phyloP scores from a whole-genome alignment of 805 yeast genomes.

The Suhomyces sp. region DNA sequence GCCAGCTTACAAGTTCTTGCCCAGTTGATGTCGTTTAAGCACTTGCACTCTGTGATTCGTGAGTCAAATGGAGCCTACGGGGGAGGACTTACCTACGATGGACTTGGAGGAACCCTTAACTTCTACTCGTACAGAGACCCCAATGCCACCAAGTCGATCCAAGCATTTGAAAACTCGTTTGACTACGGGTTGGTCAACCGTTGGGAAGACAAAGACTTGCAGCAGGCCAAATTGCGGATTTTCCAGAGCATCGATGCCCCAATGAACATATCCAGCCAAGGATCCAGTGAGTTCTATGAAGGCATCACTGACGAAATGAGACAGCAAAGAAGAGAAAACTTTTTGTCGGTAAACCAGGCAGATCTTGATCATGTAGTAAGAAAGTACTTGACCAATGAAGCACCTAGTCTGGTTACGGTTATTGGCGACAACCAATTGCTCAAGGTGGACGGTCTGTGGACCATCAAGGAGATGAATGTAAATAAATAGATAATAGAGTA shows the following conservation, averaged over 20 bases:
- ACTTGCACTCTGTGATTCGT: slow-evolving; percentile 83
- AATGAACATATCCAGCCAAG: slow-evolving; percentile 73
- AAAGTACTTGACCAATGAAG: slow-evolving; percentile 48
- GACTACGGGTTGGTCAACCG: slow-evolving; percentile 24
- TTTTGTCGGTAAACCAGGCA: slow-evolving; percentile 60
- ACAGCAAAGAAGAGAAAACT: slow-evolving; percentile 72
- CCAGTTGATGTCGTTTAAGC: slow-evolving; percentile 74
- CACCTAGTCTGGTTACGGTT: slow-evolving; percentile 34
- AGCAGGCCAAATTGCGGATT: slow-evolving; percentile 85
- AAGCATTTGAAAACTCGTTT: slow-evolving; percentile 48
- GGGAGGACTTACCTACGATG: slow-evolving; percentile 85
- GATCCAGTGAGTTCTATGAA: slow-evolving; percentile 59
- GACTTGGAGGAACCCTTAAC: slow-evolving; percentile 73
- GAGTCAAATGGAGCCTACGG: slow-evolving; percentile 99
- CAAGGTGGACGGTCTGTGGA: slow-evolving; percentile 20
- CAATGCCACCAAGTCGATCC: slow-evolving; percentile 66
- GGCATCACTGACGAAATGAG: slow-evolving; percentile 76
- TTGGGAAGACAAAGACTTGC: slow-evolving; percentile 68
- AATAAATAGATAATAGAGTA: not conserved
- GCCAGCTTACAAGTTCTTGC: slow-evolving; percentile 83
- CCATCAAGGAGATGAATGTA: slow-evolving; percentile 11
- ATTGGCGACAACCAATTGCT: slow-evolving; percentile 41
- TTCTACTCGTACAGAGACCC: slow-evolving; percentile 95
- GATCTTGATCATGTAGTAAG: slow-evolving; percentile 69
- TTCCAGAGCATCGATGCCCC: slow-evolving; percentile 95